Percentiles rank a stretch among this genome's conserved stretches.
Evolutionary conservation across 78 protist species (phyloP).

Genomic region (Polysphondylium violaceum): DNA sequence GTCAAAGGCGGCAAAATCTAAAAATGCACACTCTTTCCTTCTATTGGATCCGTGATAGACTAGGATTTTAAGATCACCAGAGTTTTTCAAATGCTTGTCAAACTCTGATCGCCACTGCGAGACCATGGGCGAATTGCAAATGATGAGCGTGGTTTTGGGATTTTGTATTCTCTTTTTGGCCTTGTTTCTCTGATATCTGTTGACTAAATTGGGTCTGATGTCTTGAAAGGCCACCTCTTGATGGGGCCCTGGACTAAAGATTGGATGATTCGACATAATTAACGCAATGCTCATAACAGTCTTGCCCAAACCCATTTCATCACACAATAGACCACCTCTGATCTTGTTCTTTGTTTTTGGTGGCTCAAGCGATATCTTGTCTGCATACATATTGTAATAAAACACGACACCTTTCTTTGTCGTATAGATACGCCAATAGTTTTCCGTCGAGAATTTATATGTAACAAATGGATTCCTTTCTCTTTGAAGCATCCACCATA

Average conservation of each 20-base stretch:
- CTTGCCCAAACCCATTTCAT: slow-evolving; percentile 89
- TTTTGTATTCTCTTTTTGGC: not conserved
- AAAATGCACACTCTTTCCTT: not conserved
- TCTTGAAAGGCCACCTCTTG: not conserved
- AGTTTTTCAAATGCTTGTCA: slow-evolving; percentile 16
- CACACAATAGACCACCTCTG: slow-evolving; percentile 74
- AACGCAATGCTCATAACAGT: slow-evolving; percentile 72
- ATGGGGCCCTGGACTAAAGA: not conserved
- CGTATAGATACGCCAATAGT: slow-evolving; percentile 17
- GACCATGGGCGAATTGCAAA: slow-evolving; percentile 27
- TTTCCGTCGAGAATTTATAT: not conserved
- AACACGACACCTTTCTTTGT: not conserved
- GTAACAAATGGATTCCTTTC: slow-evolving; percentile 40
- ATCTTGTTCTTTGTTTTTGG: slow-evolving; percentile 43
- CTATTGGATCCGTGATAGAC: slow-evolving; percentile 30
- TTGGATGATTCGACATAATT: slow-evolving; percentile 41
- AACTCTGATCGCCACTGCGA: slow-evolving; percentile 63
- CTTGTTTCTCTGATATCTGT: not conserved
- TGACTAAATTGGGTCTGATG: not conserved
- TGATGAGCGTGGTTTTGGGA: slow-evolving; percentile 63
- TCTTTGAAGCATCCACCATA: slow-evolving; percentile 70
- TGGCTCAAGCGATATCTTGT: slow-evolving; percentile 17
- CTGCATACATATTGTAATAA: slow-evolving; percentile 44
- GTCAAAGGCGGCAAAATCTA: slow-evolving; percentile 16
- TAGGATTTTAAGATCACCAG: not conserved